phyloP scores from a whole-genome alignment of 768 basidiomycete species.

The Mycena capillaripes region DNA sequence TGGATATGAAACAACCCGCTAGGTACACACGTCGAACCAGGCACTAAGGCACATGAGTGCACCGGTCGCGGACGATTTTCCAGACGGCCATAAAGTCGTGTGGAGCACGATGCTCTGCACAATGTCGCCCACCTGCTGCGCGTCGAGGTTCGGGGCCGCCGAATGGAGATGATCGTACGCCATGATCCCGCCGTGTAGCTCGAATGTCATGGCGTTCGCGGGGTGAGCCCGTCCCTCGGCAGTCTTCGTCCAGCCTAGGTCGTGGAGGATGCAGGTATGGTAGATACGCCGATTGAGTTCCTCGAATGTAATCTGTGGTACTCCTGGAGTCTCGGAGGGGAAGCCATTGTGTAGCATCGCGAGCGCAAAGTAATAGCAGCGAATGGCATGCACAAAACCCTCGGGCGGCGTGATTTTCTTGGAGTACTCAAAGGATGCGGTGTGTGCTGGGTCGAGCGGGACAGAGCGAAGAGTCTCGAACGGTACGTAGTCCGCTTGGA shows the following conservation, averaged over 20 bases:
- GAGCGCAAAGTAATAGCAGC: conserved; percentile 36
- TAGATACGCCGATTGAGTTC: conserved; percentile 24
- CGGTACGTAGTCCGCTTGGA: conserved; percentile 28
- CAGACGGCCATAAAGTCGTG: neutral
- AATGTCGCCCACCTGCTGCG: neutral
- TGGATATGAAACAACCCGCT: too few relatives aligned
- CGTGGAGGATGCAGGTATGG: neutral
- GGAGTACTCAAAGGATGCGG: conserved; percentile 31
- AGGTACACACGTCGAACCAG: conserved; percentile 33
- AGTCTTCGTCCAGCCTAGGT: neutral
- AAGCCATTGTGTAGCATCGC: conserved; percentile 33
- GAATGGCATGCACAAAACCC: conserved; percentile 31
- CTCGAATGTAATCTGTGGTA: conserved; percentile 30
- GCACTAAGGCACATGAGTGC: conserved; percentile 32
- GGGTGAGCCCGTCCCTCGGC: neutral
- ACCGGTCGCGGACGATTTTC: conserved; percentile 7
- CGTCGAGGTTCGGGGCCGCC: neutral
- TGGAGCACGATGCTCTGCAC: neutral
- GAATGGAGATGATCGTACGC: neutral
- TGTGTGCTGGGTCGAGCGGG: conserved; percentile 24
- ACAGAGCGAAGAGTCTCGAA: conserved; percentile 25
- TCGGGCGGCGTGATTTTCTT: conserved; percentile 26
- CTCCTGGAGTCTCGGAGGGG: conserved; percentile 33
- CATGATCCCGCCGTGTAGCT: conserved; percentile 4
- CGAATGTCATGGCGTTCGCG: neutral